Base-by-base conservation (phyloP, 495 filamentous ascomycete genomes). In the Bryoglossum gracile region DNA sequence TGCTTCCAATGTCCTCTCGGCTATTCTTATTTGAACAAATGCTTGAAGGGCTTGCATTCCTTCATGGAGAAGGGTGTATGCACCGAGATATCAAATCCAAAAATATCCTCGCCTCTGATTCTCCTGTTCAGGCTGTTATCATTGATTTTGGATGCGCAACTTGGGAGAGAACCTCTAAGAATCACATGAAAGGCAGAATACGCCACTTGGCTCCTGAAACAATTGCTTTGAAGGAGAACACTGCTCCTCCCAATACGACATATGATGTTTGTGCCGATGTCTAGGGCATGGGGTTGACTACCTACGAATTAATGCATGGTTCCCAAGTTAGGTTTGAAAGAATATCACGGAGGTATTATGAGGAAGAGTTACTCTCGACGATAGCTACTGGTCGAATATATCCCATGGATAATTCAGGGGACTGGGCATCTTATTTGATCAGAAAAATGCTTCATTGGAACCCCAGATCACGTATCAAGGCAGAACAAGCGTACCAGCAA, bases 41-140 rank as follows among this genome's bases (percentile, higher is more conserved):
- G 18, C 16, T 42, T 2, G 19, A 42, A 14, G 38, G 38, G 4
- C 22, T 42, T 6, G 38, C 9, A 9, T 42, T 42, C 14, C 22
- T 42, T 23, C 38, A 42, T 14, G 18, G 19, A n/a, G 25, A n/a
- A 23, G 38, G 38, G 18, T 42, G 38, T 42, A 42, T 42, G 38
- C 38, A 42, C 13, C 38, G 38, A 42, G 38, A 42, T 42, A 42
- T 42, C 22, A 42, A 42, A 17, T 21, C 14, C 3, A 23, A 42
- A 8, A 42, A 42, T n/a, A 17, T 42, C 5, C 22, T 42, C 3
- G 38, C 8, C n/a, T 42, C 38, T 11, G 18, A 8, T 25, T n/a
- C 9, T 16, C 38, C 38, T 9, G 2, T 42, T 3, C 38, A 25
- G 11, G 38, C 38, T 42, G 18, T 22, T 11, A 42, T 42, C 9